A percentile compares a stretch with the other conserved stretches of the same genome.
Evolutionary conservation across 129 eudicot genomes (phyloP).

Genomic region (Erigeron canadensis): DNA sequence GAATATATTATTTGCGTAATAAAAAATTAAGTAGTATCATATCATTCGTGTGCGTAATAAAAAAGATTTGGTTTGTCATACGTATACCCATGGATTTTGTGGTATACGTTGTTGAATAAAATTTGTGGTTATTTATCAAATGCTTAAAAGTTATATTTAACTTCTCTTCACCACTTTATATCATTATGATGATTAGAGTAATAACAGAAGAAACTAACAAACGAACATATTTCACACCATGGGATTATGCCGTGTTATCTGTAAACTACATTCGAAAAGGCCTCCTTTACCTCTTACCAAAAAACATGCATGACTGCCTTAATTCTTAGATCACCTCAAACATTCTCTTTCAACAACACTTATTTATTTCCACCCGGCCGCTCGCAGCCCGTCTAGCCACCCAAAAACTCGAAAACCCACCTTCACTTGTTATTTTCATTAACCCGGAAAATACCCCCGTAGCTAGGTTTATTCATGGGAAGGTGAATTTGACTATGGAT

Average conservation of each 20-base stretch:
- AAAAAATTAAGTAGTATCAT: too few species aligned
- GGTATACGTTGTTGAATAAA: too few species aligned
- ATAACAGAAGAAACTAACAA: constrained; percentile 36
- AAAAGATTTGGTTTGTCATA: too few species aligned
- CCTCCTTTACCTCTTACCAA: constrained; percentile 31
- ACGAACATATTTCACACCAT: constrained; percentile 51
- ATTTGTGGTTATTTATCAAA: too few species aligned
- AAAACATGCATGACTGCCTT: constrained; percentile 18
- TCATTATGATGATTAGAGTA: too few species aligned
- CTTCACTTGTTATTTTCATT: constrained; percentile 29
- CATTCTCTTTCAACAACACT: constrained; percentile 54
- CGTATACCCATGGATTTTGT: too few species aligned
- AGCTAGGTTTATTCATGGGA: constrained; percentile 52
- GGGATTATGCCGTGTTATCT: constrained; percentile 46
- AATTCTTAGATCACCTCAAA: constrained; percentile 48
- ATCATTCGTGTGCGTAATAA: too few species aligned
- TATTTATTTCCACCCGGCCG: constrained; percentile 51
- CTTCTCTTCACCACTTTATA: too few species aligned
- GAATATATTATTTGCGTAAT: constrained; percentile 19
- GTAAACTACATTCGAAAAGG: constrained; percentile 63
- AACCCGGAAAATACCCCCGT: constrained; percentile 52
- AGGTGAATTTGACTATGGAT: constrained; percentile 21
- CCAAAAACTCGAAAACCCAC: constrained; percentile 31
- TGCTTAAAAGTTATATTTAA: too few species aligned
- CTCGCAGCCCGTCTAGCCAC: constrained; percentile 63